Evolutionary conservation across 768 basidiomycete genomes (phyloP).

Genomic region (Xerocomellus amylosporus): DNA sequence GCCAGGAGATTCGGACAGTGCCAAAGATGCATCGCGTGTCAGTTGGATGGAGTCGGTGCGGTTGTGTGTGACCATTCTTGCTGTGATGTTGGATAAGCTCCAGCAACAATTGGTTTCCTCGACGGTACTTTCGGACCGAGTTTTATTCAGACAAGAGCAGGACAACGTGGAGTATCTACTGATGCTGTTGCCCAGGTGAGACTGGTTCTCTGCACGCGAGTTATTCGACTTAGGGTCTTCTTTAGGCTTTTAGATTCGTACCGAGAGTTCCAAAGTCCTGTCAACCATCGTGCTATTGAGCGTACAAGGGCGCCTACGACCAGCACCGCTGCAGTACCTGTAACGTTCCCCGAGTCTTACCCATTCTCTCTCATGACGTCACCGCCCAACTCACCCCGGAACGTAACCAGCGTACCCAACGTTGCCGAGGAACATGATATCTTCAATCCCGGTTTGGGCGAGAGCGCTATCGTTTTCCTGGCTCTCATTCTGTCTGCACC

Average conservation of each 20-base stretch:
- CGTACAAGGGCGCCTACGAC: slow-evolving; percentile 60
- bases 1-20: slow-evolving; percentile 62
- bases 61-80: slow-evolving; percentile 86
- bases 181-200: slow-evolving; percentile 77
- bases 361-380: slow-evolving; percentile 81
- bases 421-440: slow-evolving; percentile 46
- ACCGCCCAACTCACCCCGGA: slow-evolving; percentile 53
- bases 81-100: slow-evolving; percentile 86
- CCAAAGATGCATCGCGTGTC: slow-evolving; percentile 71
- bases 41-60: slow-evolving; percentile 88
- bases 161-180: slow-evolving; percentile 89
- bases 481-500: slow-evolving; percentile 80
- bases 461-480: slow-evolving; percentile 81
- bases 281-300: slow-evolving; percentile 67
- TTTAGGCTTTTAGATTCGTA: slow-evolving; percentile 83
- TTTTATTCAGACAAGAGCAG: slow-evolving; percentile 72
- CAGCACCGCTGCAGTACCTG: slow-evolving; percentile 56
- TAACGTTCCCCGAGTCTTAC: slow-evolving; percentile 91
- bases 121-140: slow-evolving; percentile 55
- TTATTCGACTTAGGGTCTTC: slow-evolving; percentile 4
- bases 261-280: slow-evolving; percentile 71
- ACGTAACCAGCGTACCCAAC: slow-evolving; percentile 39
- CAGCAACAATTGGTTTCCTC: slow-evolving; percentile 77
- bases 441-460: slow-evolving; percentile 78
- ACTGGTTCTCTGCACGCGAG: neutral